phyloP scores from a whole-genome alignment of 2,329 filamentous ascomycete species.

The Colletotrichum sp. region DNA sequence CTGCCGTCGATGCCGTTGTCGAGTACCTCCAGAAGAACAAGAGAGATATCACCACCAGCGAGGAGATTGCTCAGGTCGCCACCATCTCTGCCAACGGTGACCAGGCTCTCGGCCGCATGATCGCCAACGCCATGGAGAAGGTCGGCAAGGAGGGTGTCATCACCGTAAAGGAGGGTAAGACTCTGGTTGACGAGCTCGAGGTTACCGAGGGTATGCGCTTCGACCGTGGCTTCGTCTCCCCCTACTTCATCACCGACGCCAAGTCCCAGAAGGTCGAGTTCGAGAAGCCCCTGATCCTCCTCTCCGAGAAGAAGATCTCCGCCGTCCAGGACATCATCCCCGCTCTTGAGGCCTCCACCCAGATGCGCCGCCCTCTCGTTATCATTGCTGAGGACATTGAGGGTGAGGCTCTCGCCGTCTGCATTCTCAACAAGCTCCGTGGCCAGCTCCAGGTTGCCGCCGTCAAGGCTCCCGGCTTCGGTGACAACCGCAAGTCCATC shows the following conservation, averaged over 20 bases:
- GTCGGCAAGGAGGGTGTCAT: constrained; percentile 99
- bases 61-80: constrained; percentile 96
- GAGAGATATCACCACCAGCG: constrained; percentile 96
- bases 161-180: constrained; percentile 99
- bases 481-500: constrained; percentile 99
- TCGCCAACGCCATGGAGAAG: constrained; percentile 99
- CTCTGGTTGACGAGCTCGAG: constrained; percentile 95
- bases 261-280: constrained; percentile 99
- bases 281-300: constrained; percentile 97
- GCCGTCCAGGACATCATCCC: constrained; percentile 99
- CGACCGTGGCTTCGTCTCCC: constrained; percentile 97
- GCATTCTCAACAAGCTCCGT: constrained; percentile 99
- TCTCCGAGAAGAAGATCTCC: constrained; percentile 99
- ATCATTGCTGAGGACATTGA: constrained; percentile 99
- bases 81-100: constrained; percentile 99
- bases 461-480: constrained; percentile 98
- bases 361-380: constrained; percentile 91
- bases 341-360: constrained; percentile 94
- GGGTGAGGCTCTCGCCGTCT: constrained; percentile 96
- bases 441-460: constrained; percentile 98
- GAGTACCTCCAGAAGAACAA: constrained; percentile 95
- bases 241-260: constrained; percentile 99
- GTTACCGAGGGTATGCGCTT: constrained; percentile 99
- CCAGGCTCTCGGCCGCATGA: constrained; percentile 86
- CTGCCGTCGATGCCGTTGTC: constrained; percentile 92